Percentiles rank a stretch among this genome's conserved stretches.
Conservation (phyloP, 768 basidiomycete species). For the Lactarius akahatsu region DNA sequence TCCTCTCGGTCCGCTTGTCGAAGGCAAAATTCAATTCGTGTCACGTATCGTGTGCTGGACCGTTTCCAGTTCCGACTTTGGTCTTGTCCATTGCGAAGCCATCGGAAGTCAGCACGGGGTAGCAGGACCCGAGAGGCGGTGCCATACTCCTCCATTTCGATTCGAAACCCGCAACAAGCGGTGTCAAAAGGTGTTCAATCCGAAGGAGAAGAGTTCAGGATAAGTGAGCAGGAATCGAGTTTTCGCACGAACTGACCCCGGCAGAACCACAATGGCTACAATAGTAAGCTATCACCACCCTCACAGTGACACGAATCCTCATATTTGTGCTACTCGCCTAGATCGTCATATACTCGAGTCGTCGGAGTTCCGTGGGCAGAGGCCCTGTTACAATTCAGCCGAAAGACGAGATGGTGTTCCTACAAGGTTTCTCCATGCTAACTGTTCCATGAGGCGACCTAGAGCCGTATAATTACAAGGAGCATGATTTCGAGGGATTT, state of each 20-base stretch:
- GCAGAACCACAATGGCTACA: not conserved
- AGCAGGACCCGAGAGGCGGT: not conserved
- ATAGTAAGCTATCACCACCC: not conserved
- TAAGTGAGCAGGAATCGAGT: not conserved
- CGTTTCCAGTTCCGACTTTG: not conserved
- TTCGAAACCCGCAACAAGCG: not conserved
- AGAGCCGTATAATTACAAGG: not conserved
- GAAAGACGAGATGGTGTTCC: not conserved
- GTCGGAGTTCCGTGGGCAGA: not conserved
- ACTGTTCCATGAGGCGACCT: slow-evolving; percentile 15
- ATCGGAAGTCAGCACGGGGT: not conserved
- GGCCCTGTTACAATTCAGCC: not conserved
- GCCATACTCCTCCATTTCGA: not conserved
- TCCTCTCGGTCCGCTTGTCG: not conserved
- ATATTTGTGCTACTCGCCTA: not conserved
- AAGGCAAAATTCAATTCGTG: not conserved
- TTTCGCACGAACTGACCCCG: not conserved
- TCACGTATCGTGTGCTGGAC: not conserved
- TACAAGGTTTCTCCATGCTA: not conserved
- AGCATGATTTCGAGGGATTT: not conserved
- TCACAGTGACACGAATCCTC: not conserved
- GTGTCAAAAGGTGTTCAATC: no score
- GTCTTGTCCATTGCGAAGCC: not conserved
- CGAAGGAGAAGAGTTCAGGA: not conserved
- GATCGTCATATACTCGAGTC: not conserved